phyloP scores from a whole-genome alignment of 2,329 filamentous ascomycete genomes.

The Talaromyces sp. region DNA sequence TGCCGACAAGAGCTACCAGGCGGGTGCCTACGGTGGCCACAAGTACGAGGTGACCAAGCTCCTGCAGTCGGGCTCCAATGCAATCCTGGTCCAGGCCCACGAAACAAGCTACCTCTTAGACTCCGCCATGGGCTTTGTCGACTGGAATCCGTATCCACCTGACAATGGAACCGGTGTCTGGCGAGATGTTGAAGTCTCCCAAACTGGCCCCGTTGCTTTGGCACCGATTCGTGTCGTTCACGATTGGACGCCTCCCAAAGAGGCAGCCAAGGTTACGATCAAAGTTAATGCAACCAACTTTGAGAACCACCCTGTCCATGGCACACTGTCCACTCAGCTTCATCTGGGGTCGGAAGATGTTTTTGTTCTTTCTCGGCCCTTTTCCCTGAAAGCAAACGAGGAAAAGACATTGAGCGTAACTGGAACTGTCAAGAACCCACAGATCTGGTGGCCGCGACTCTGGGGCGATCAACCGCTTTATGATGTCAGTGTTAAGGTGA shows the following conservation, averaged over 20 bases:
- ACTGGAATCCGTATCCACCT: constrained; percentile 57
- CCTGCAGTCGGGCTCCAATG: constrained; percentile 40
- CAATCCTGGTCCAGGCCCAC: constrained; percentile 48
- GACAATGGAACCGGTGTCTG: constrained; percentile 61
- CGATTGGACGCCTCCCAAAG: constrained; percentile 32
- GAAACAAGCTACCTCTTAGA: constrained; percentile 56
- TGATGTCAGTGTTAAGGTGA: constrained; percentile 24
- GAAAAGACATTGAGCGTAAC: constrained; percentile 35
- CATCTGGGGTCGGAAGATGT: constrained; percentile 7
- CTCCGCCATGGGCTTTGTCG: constrained; percentile 54
- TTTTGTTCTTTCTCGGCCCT: constrained; percentile 21
- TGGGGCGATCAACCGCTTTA: constrained; percentile 57
- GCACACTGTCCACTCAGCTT: constrained; percentile 19
- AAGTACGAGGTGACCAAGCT: constrained; percentile 48
- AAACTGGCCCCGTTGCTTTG: constrained; percentile 47
- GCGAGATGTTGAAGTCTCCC: constrained; percentile 52
- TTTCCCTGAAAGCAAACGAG: constrained; percentile 35
- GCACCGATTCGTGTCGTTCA: constrained; percentile 43
- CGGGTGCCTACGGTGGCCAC: constrained; percentile 53
- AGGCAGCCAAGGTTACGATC: constrained; percentile 36
- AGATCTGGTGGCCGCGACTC: constrained; percentile 57
- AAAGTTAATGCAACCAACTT: constrained; percentile 33
- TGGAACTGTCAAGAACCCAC: constrained; percentile 36
- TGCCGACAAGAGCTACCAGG: constrained; percentile 44
- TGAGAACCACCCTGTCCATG: constrained; percentile 14